Evolutionary conservation across 2,329 filamentous ascomycete genomes (phyloP).

Genomic region (Aureobasidium pullulans): DNA sequence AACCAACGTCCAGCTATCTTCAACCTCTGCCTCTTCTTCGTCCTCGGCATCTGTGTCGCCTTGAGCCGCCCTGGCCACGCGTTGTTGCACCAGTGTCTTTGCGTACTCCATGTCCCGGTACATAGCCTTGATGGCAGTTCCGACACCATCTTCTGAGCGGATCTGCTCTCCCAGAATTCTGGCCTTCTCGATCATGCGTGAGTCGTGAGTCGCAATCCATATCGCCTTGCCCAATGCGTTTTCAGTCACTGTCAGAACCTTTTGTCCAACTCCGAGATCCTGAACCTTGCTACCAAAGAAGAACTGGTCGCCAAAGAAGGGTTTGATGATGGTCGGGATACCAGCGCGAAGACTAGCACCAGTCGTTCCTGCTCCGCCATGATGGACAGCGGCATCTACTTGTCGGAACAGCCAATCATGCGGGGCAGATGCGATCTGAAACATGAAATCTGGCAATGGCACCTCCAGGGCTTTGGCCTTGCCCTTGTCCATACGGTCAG

Average conservation of each 20-base stretch:
- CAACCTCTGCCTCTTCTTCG: conserved; percentile 22
- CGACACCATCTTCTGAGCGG: conserved; percentile 82
- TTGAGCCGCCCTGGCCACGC: conserved; percentile 15
- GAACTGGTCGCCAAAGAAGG: conserved; percentile 97
- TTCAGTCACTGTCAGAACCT: conserved; percentile 83
- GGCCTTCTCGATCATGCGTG: conserved; percentile 87
- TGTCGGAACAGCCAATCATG: conserved; percentile 96
- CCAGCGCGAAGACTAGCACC: conserved; percentile 87
- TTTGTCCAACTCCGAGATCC: conserved; percentile 86
- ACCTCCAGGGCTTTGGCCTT: conserved; percentile 54
- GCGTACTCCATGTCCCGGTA: conserved; percentile 95
- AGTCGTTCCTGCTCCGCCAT: conserved; percentile 90
- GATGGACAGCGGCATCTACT: conserved; percentile 89
- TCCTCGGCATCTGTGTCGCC: conserved; percentile 26
- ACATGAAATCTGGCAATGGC: conserved; percentile 69
- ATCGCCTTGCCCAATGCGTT: conserved; percentile 75
- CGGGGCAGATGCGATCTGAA: conserved; percentile 73
- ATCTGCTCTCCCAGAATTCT: conserved; percentile 77
- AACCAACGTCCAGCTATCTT: conserved; percentile 71
- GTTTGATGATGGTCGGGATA: conserved; percentile 87
- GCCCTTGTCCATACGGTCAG: conserved; percentile 64
- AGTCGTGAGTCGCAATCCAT: conserved; percentile 84
- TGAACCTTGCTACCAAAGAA: conserved; percentile 90
- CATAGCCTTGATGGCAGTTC: conserved; percentile 80
- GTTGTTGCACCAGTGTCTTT: conserved; percentile 67